Percentiles rank a stretch among this genome's conserved stretches.
phyloP scores from a whole-genome alignment of 257 asterid species.

The Anisodus tanguticus region DNA sequence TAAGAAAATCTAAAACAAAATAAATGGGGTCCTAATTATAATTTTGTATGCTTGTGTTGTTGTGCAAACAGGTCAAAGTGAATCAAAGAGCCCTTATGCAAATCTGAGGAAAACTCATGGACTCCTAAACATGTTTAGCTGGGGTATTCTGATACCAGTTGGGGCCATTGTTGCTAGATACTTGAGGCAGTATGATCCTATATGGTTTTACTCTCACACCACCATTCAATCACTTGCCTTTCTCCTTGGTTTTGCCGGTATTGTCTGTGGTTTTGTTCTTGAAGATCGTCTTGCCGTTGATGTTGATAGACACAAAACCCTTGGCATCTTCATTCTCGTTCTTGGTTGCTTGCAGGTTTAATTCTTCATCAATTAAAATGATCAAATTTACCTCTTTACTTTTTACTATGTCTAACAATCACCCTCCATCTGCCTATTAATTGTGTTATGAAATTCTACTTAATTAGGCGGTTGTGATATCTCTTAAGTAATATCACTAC shows the following conservation, averaged over 20 bases:
- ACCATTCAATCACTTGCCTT: slow-evolving; percentile 63
- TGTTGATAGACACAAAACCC: slow-evolving; percentile 64
- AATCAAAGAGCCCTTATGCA: slow-evolving; percentile 42
- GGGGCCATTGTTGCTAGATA: slow-evolving; percentile 84
- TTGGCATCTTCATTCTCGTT: slow-evolving; percentile 67
- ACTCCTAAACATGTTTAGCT: slow-evolving; percentile 74
- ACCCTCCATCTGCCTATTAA: no score
- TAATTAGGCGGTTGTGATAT: no score
- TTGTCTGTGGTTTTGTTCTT: slow-evolving; percentile 67
- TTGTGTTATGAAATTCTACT: no score
- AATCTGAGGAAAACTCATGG: slow-evolving; percentile 69
- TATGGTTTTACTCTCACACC: slow-evolving; percentile 79
- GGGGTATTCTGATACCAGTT: slow-evolving; percentile 77
- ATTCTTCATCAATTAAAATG: slow-evolving; percentile 5
- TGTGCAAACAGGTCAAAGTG: slow-evolving; percentile 56
- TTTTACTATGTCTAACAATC: not conserved
- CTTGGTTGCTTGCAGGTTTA: slow-evolving; percentile 86
- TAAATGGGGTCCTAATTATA: no score
- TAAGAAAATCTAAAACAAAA: not conserved
- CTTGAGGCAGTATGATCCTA: slow-evolving; percentile 73
- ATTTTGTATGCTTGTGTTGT: no score
- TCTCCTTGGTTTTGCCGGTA: slow-evolving; percentile 64
- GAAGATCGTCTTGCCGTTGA: slow-evolving; percentile 52
- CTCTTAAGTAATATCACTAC: no score
- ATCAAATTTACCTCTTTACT: not conserved